phyloP scores from a whole-genome alignment of 2,329 filamentous ascomycete genomes.

The Alternaria tenuissima region DNA sequence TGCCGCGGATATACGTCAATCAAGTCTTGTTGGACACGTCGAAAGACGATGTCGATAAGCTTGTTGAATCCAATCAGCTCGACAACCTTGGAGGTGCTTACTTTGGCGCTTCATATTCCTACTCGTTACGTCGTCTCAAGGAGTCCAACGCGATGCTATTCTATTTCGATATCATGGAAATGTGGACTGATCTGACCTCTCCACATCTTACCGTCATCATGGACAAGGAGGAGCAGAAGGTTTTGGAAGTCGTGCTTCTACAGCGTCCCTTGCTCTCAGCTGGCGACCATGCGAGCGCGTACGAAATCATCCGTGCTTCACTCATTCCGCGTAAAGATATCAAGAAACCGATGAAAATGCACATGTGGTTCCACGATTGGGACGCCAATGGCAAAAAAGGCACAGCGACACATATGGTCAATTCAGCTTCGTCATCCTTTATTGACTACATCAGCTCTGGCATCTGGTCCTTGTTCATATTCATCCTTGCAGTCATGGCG shows the following conservation, averaged over 20 bases:
- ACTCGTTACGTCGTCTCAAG: constrained; percentile 31
- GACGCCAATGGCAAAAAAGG: constrained; percentile 41
- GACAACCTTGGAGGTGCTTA: constrained; percentile 32
- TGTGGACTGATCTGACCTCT: constrained; percentile 27
- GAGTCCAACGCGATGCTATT: constrained; percentile 32
- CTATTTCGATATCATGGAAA: constrained; percentile 42
- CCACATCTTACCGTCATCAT: constrained; percentile 24
- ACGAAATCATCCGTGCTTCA: constrained; percentile 36
- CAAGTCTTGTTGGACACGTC: constrained; percentile 40
- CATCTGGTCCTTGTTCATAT: constrained; percentile 35
- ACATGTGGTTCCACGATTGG: constrained; percentile 43
- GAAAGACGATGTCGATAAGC: constrained; percentile 18
- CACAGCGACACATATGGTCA: constrained; percentile 32
- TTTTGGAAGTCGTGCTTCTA: constrained; percentile 41
- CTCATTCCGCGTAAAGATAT: constrained; percentile 21
- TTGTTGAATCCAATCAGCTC: constrained; percentile 31
- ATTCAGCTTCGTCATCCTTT: constrained; percentile 16
- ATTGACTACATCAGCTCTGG: constrained; percentile 32
- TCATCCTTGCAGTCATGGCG: constrained; percentile 31
- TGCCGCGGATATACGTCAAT: constrained; percentile 39
- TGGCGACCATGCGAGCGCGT: constrained; percentile 24
- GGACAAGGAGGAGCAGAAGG: constrained; percentile 31
- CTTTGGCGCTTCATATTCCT: constrained; percentile 43
- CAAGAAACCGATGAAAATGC: constrained; percentile 6
- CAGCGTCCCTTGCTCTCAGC: constrained; percentile 35